These are phyloP conservation scores for Kodamaea anthophila DNA, from an alignment of 1,139 yeast genomes.

Conservation along the genomic window DNA sequence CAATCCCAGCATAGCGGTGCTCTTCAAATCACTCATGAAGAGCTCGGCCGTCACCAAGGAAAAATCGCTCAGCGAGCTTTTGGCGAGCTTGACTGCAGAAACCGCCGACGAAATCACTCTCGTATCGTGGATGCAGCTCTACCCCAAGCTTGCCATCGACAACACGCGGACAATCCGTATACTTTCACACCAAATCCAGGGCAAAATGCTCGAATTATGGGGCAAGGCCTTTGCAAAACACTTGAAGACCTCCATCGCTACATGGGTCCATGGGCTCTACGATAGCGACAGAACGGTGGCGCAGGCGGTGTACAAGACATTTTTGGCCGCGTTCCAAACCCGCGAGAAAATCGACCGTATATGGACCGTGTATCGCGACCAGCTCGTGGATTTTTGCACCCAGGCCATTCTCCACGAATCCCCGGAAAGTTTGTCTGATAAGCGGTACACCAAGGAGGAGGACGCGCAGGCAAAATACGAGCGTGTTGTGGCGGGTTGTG, in stretches of 20 bases:
- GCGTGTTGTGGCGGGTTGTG: constrained; percentile 49
- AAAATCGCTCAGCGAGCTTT: constrained; percentile 61
- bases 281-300: constrained; percentile 66
- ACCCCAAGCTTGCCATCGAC: constrained; percentile 72
- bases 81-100: constrained; percentile 4
- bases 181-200: constrained; percentile 60
- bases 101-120: constrained; percentile 36
- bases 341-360: constrained; percentile 51
- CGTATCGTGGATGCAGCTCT: constrained; percentile 73
- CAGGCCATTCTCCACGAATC: constrained; percentile 53
- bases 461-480: constrained; percentile 65
- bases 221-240: constrained; percentile 56
- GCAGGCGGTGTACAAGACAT: constrained; percentile 38
- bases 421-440: constrained; percentile 64
- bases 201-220: constrained; percentile 45
- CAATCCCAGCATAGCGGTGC: constrained; percentile 54
- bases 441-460: constrained; percentile 59
- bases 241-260: constrained; percentile 63
- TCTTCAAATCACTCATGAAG: constrained; percentile 70
- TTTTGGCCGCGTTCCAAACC: constrained; percentile 51
- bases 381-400: constrained; percentile 49
- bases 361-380: constrained; percentile 54
- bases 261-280: constrained; percentile 64
- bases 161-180: constrained; percentile 59
- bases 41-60: constrained; percentile 81